Evolutionary conservation across 2,329 filamentous ascomycete species (phyloP).

Genomic region (Alternaria infectoria): DNA sequence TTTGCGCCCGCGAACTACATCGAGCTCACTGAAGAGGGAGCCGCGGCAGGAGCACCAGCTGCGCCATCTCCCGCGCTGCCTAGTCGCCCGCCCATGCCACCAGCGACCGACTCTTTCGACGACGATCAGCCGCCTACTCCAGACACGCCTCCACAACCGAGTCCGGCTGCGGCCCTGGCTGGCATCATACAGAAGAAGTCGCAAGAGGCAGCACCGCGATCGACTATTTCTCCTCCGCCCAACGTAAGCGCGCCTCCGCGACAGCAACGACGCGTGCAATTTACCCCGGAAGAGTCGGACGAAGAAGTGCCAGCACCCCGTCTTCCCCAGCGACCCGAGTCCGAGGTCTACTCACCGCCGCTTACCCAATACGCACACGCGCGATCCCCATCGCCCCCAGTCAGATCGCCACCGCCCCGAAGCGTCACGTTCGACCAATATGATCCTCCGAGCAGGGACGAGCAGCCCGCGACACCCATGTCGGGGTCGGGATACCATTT

Average conservation of each 20-base stretch:
- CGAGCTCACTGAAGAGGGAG: conserved; percentile 65
- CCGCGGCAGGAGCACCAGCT: conserved; percentile 34
- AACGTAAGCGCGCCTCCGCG: conserved; percentile 55
- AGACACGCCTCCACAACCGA: conserved; percentile 55
- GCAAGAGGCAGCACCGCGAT: conserved; percentile 42
- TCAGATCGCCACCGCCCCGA: conserved; percentile 48
- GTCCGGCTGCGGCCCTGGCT: conserved; percentile 66
- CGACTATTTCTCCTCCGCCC: conserved; percentile 57
- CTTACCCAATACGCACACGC: conserved; percentile 50
- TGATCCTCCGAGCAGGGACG: conserved; percentile 48
- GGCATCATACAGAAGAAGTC: conserved; percentile 58
- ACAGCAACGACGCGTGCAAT: conserved; percentile 60
- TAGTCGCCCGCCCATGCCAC: conserved; percentile 44
- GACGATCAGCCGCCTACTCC: conserved; percentile 53
- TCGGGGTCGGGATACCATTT: conserved; percentile 86
- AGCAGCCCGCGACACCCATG: conserved; percentile 42
- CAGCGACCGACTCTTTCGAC: conserved; percentile 54
- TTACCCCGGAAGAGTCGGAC: conserved; percentile 72
- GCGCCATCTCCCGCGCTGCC: conserved; percentile 56
- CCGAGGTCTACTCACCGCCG: conserved; percentile 60
- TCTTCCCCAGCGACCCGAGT: conserved; percentile 68
- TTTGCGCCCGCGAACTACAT: conserved; percentile 98
- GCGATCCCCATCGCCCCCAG: conserved; percentile 47
- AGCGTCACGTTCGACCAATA: conserved; percentile 51
- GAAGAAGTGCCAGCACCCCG: conserved; percentile 65